Evolutionary conservation across 1,284 basidiomycete genomes (phyloP), one percentile per base, ranked within the genome.

Genomic region (Takashimella koratensis): DNA sequence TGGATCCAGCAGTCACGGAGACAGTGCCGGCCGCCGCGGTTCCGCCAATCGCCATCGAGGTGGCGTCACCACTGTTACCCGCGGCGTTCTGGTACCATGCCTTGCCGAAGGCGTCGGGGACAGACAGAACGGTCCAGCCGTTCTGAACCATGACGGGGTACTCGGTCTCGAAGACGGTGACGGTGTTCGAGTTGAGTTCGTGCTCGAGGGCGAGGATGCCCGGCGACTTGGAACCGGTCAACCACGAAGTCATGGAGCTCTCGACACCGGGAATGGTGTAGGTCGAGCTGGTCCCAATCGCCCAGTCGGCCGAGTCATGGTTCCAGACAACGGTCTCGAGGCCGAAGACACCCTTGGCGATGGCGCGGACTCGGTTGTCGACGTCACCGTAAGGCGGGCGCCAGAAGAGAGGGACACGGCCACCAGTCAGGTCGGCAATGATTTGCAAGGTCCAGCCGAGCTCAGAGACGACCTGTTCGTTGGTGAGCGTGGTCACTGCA

Each of bases 391-490:
- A 86, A 11, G 86, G 85, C 39, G 86, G 85, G 76, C 86, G 79
- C 83, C 85, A 86, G 60, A 82, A 86, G 43, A 83, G 86, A 2
- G 90, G 90, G 4, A 88, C 88, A 6, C 57, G 45, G 23, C 92
- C 86, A 63, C 90, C 89, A 56, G 88, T 75, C 26, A 85, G 80
- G 68, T 90, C 87, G 67, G 86, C 83, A 77, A 98, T 95, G 50
- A 86, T 84, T 76, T 90, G 84, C 61, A 86, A 87, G 54, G 90
- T 89, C 87, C 90, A 97, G 45, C 88, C 92, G 47, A 98, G 81
- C 76, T 97, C 93, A 22, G 92, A 92, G 20, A 97, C 90, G 56
- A 97, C 84, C 78, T 96, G 80, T 68, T 84, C 85, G 69, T 86
- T 98, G 45, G 89, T 85, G 56, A 93, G 79, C 36, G 84, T 83